These are phyloP conservation scores for Solanum pimpinellifolium DNA, from an alignment of 257 asterid genomes.

Conservation along the genomic window DNA sequence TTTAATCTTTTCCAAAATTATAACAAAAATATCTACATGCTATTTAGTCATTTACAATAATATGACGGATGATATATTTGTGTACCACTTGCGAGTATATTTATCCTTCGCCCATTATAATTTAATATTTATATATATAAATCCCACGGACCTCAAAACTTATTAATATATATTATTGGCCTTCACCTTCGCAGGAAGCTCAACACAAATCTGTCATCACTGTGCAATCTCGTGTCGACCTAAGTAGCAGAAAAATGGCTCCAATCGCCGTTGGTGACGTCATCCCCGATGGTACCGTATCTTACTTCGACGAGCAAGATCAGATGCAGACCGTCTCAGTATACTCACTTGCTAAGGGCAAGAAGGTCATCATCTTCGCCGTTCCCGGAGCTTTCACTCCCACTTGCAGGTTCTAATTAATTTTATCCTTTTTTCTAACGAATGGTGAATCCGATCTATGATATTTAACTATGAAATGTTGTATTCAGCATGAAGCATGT, in stretches of 20 bases:
- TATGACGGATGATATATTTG: too few relatives aligned
- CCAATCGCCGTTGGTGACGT: constrained; percentile 55
- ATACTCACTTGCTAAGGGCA: constrained; percentile 68
- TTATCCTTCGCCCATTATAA: too few relatives aligned
- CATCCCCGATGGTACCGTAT: constrained; percentile 62
- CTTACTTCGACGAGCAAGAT: constrained; percentile 72
- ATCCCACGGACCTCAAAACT: too few relatives aligned
- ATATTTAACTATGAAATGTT: not conserved
- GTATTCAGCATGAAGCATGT: constrained; percentile 70
- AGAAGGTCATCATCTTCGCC: constrained; percentile 66
- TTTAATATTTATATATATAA: too few relatives aligned
- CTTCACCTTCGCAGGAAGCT: not conserved
- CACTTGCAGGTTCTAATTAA: constrained; percentile 58
- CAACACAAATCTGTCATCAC: not conserved
- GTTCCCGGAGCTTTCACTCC: constrained; percentile 97
- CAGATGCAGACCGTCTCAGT: constrained; percentile 52
- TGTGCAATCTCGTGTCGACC: not conserved
- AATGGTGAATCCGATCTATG: not conserved
- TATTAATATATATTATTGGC: not conserved
- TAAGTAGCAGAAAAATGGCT: constrained; percentile 32
- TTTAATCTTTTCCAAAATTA: too few relatives aligned
- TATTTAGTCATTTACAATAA: too few relatives aligned
- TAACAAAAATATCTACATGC: too few relatives aligned
- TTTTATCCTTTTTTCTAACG: not conserved
- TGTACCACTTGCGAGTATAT: too few relatives aligned